Conservation (phyloP, 2,329 filamentous ascomycete species). For the Cryphonectria naterciae region DNA sequence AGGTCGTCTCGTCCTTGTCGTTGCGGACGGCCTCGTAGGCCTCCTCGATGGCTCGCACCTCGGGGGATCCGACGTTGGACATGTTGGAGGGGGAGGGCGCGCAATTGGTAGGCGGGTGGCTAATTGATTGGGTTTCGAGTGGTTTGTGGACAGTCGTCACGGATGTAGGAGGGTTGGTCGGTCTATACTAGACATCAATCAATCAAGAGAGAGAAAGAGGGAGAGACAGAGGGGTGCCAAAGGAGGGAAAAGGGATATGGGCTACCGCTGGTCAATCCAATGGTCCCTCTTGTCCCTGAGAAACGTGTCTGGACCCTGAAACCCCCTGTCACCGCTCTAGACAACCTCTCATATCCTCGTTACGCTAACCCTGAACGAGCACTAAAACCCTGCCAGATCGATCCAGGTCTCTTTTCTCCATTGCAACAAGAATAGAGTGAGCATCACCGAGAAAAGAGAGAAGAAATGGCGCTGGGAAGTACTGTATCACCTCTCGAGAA, state of each 20-base stretch:
- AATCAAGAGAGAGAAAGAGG: background rate
- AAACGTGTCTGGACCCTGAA: conserved; percentile 17
- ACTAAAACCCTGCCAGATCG: background rate
- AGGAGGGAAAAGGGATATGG: background rate
- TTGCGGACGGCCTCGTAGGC: conserved; percentile 70
- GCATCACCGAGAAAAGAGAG: background rate
- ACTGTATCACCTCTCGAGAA: background rate
- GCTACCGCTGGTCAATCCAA: background rate
- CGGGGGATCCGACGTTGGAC: conserved; percentile 61
- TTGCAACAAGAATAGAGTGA: background rate
- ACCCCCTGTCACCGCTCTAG: conserved; percentile 11
- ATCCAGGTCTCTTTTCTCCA: background rate
- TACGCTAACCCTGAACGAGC: conserved; percentile 7
- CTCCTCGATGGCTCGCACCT: conserved; percentile 51
- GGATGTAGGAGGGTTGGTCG: background rate
- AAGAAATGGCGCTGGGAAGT: background rate
- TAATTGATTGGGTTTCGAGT: background rate
- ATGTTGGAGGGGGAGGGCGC: conserved; percentile 39
- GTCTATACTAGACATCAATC: background rate
- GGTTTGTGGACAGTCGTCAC: background rate
- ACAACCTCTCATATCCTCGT: background rate
- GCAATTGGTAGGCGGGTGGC: background rate
- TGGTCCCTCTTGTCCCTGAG: background rate
- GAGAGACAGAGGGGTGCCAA: background rate
- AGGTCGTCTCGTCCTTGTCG: conserved; percentile 68